These are phyloP conservation scores for Amaranthus tricolor DNA, from an alignment of 179 eudicot genomes.

Conservation along the genomic window DNA sequence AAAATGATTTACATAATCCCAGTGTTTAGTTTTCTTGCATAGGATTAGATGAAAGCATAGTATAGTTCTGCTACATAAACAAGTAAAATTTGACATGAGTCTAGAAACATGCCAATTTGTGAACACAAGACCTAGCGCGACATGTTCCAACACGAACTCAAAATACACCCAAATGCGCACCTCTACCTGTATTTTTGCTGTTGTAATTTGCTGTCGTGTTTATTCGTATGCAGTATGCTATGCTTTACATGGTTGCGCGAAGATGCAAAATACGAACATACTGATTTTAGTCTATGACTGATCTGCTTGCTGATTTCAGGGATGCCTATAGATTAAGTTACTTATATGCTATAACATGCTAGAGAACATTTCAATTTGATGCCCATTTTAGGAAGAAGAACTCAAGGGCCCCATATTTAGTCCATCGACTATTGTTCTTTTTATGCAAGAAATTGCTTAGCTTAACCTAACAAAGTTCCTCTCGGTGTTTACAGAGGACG, in stretches of 20 bases:
- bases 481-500: conserved; percentile 49
- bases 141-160: too few species aligned
- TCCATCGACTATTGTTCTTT: not conserved
- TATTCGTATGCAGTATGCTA: not conserved
- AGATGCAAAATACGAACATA: not conserved
- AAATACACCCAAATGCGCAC: too few species aligned
- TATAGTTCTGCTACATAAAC: not conserved
- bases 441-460: not conserved
- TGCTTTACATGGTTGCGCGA: not conserved
- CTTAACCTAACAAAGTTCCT: not conserved
- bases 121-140: too few species aligned
- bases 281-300: not conserved
- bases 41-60: not conserved
- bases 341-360: not conserved
- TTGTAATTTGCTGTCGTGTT: not conserved
- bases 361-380: too few species aligned
- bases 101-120: not conserved
- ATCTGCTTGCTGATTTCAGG: too few species aligned
- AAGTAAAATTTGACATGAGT: not conserved
- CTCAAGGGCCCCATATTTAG: not conserved
- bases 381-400: not conserved
- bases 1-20: not conserved
- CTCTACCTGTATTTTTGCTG: not conserved
- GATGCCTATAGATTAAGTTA: not conserved
- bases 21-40: not conserved